Evolutionary conservation across 305 asterid genomes (phyloP), one percentile per base, ranked within the genome.

Genomic region (Fraxinus sp.): DNA sequence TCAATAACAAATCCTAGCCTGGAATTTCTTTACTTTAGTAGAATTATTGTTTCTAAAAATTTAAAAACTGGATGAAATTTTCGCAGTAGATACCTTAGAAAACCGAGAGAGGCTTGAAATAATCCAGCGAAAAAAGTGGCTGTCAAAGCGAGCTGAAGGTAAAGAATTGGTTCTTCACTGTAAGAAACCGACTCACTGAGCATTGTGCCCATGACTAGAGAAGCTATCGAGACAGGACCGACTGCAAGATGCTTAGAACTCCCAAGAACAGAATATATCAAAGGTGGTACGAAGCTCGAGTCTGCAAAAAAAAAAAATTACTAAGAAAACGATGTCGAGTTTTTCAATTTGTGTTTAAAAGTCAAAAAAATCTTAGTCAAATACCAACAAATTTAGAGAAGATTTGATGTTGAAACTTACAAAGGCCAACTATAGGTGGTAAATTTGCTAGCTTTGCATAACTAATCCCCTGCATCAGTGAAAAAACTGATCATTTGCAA

Each of bases 121-220:
- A 95, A 0, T 59, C 98, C 98, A 4, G 96, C 98, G 62, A 95
- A 90, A 82, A 95, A 90, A 7, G 98, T 95, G 0, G 98, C 89
- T 22, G 98, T 95, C 81, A 95, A 92, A 66, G 98, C 98, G 81
- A 95, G 88, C 46, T 84, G 86, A 66, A 95, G 97, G 89, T 93
- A 95, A 30, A 93, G 97, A 70, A 33, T 59, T 3, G 92, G 93
- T 0, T 95, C 85, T 0, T 90, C 84, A 8, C 57, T 81, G 78
- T 71, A 87, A 4, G 97, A 85, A 83, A 93, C 93, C 1, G 82
- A 84, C 81, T 93, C 97, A 44, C 84, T 91, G 8, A 95, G 92
- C 98, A 93, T 95, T 33, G 98, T 90, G 13, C 98, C 98, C 98
- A 95, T 95, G 0, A 95, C 97, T 18, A 95, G 95, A 36, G 98